Conservation (phyloP, 208 protist genomes). For the Acanthamoeba royreba region DNA sequence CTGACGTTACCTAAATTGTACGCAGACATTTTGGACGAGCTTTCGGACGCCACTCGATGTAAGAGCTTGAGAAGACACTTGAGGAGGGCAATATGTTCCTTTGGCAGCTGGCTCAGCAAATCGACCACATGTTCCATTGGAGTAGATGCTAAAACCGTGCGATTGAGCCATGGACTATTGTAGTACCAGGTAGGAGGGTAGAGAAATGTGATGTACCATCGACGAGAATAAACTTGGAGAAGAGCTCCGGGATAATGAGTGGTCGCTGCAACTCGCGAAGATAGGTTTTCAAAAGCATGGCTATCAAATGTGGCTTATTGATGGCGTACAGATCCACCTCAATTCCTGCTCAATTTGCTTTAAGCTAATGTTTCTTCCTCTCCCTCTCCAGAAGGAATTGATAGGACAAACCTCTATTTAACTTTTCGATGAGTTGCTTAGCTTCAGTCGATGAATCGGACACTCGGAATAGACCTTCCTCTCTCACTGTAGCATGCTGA, state of each 20-base stretch:
- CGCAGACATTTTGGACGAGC: neutral
- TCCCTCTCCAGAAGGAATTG: neutral
- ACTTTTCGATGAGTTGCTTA: conserved; percentile 30
- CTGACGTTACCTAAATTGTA: neutral
- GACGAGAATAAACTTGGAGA: neutral
- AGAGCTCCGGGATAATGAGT: conserved; percentile 38
- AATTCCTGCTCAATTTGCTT: neutral
- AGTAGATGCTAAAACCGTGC: neutral
- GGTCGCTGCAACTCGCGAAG: neutral
- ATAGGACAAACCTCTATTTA: neutral
- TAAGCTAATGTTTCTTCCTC: neutral
- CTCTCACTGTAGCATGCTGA: neutral
- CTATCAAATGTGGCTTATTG: conserved; percentile 39
- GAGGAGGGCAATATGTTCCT: neutral
- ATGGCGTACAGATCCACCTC: conserved; percentile 41
- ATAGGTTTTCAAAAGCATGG: conserved; percentile 27
- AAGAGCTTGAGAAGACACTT: conserved; percentile 42
- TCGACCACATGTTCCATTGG: neutral
- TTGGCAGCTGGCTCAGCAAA: neutral
- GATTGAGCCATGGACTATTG: neutral
- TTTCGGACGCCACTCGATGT: neutral
- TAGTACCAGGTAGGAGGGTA: neutral
- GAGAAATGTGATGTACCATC: neutral
- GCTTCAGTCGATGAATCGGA: conserved; percentile 5
- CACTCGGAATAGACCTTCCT: conserved; percentile 12